Evolutionary conservation across 202 grass and related monocot species (phyloP).

Genomic region (Zizania palustris): DNA sequence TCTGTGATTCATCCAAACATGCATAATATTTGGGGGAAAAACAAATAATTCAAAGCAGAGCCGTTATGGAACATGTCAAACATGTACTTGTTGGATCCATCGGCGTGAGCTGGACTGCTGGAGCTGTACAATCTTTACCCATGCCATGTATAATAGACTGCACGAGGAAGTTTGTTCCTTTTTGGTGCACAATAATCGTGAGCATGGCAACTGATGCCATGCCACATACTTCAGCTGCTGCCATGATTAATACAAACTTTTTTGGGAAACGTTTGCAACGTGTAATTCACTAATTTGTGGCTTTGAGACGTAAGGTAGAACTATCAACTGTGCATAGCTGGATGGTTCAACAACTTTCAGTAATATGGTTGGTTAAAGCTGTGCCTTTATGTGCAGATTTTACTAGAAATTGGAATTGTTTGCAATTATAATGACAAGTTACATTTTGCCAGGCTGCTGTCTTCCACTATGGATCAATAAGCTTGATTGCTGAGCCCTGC

Average conservation of each 20-base stretch:
- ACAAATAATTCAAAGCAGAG: constrained; percentile 32
- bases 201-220: constrained; percentile 18
- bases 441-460: constrained; percentile 60
- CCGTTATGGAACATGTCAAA: constrained; percentile 43
- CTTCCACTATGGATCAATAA: constrained; percentile 99
- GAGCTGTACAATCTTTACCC: constrained; percentile 29
- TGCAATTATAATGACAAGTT: background rate
- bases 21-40: constrained; percentile 32
- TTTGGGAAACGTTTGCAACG: constrained; percentile 3
- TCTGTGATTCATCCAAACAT: constrained; percentile 49
- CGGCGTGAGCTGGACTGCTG: constrained; percentile 37
- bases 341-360: background rate
- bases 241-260: background rate
- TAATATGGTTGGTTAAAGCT: background rate
- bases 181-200: constrained; percentile 38
- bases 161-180: constrained; percentile 15
- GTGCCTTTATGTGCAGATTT: background rate
- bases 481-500: constrained; percentile 94
- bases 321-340: background rate
- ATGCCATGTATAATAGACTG: constrained; percentile 28
- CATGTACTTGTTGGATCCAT: constrained; percentile 43
- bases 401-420: constrained; percentile 13
- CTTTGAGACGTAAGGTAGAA: constrained; percentile 10
- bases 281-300: constrained; percentile 25
- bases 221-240: constrained; percentile 16